Percentiles rank a stretch among this genome's conserved stretches.
phyloP scores from a whole-genome alignment of 768 basidiomycete genomes.

The Auricularia heimuer region DNA sequence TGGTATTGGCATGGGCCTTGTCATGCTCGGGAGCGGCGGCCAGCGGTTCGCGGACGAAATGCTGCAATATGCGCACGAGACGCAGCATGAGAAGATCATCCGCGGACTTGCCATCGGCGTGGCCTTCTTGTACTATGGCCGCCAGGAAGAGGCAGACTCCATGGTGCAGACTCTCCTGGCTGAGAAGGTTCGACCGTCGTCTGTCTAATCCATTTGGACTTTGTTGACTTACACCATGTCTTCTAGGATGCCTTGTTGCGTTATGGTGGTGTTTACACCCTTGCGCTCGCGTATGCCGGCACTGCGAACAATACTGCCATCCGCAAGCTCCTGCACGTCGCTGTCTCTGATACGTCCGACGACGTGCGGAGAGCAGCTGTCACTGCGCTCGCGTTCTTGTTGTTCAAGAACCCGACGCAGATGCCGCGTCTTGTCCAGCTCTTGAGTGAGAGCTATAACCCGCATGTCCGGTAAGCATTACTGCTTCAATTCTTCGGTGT shows the following conservation, averaged over 20 bases:
- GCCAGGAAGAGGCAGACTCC: slow-evolving; percentile 86
- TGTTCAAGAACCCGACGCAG: slow-evolving; percentile 94
- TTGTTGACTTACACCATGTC: slow-evolving; percentile 5
- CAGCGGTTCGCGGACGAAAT: slow-evolving; percentile 80
- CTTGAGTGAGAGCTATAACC: slow-evolving; percentile 96
- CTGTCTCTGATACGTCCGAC: slow-evolving; percentile 96
- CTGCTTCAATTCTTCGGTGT: neutral
- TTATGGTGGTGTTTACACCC: slow-evolving; percentile 94
- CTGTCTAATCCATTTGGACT: slow-evolving; percentile 3
- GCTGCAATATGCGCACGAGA: slow-evolving; percentile 92
- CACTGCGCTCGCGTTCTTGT: slow-evolving; percentile 86
- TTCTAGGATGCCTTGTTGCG: slow-evolving; percentile 87
- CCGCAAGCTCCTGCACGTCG: slow-evolving; percentile 84
- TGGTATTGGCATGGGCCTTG: slow-evolving; percentile 94
- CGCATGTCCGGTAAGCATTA: slow-evolving; percentile 61
- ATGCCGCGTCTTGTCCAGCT: slow-evolving; percentile 96
- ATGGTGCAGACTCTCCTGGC: slow-evolving; percentile 66
- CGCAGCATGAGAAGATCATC: slow-evolving; percentile 99
- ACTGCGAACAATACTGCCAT: slow-evolving; percentile 92
- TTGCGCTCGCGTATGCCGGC: slow-evolving; percentile 93
- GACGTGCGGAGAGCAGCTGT: slow-evolving; percentile 96
- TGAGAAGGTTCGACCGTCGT: slow-evolving; percentile 58
- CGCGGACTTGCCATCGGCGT: slow-evolving; percentile 88
- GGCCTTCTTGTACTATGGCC: slow-evolving; percentile 85
- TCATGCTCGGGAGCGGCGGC: slow-evolving; percentile 93